Evolutionary conservation across 768 basidiomycete genomes (phyloP).

Genomic region (Tubosaeta sp.): DNA sequence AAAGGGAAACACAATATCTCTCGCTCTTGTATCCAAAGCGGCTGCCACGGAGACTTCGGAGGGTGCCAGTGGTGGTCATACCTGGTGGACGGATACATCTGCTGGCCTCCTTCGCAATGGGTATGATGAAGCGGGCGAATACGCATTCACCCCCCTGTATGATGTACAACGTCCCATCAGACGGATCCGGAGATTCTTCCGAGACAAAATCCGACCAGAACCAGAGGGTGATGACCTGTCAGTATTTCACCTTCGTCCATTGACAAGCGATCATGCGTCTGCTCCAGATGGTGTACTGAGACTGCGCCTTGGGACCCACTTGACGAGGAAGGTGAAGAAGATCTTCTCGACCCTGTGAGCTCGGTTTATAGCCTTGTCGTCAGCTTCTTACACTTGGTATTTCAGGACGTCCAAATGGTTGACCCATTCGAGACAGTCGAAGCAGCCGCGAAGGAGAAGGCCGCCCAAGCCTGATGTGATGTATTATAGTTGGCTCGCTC

Average conservation of each 20-base stretch:
- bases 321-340: constrained; percentile 23
- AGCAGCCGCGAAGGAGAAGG: neutral
- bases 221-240: constrained; percentile 17
- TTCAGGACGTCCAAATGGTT: constrained; percentile 1
- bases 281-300: constrained; percentile 17
- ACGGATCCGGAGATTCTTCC: constrained; percentile 11
- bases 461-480: neutral
- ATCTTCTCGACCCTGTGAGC: constrained; percentile 16
- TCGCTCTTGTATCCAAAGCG: constrained; percentile 17
- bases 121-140: constrained; percentile 9
- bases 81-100: constrained; percentile 18
- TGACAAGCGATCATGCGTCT: neutral
- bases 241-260: constrained; percentile 2
- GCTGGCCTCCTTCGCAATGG: constrained; percentile 20
- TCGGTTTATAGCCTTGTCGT: neutral
- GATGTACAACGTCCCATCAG: constrained; percentile 13
- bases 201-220: constrained; percentile 8
- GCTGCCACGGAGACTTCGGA: constrained; percentile 1
- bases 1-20: constrained; percentile 13
- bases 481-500: neutral
- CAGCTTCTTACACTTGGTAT: neutral
- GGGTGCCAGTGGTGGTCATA: neutral
- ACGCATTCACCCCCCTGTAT: constrained; percentile 21
- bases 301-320: constrained; percentile 25
- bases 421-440: constrained; percentile 10